A percentile compares a stretch with the other conserved stretches of the same genome.
Conservation (phyloP, 495 filamentous ascomycete species). For the Tuber aestivum region DNA sequence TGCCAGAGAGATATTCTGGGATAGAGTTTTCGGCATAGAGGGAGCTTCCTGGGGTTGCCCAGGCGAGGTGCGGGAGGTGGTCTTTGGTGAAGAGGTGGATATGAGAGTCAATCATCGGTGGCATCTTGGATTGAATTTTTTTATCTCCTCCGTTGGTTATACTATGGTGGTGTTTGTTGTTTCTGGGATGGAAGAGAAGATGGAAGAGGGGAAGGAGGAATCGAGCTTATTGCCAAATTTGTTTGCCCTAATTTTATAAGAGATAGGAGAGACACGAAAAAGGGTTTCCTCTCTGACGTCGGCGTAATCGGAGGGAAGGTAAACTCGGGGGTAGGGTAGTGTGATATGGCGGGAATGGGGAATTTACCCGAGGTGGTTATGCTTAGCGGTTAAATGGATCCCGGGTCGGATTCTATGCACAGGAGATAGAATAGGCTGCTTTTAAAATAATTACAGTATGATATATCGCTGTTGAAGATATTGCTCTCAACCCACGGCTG, state of each 20-base stretch:
- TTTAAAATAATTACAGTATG: neutral
- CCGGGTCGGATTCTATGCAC: neutral
- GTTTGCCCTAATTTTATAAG: neutral
- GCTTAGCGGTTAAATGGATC: neutral
- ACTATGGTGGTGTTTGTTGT: neutral
- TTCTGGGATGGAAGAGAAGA: too few species aligned
- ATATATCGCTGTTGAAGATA: neutral
- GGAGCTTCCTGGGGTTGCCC: conserved; percentile 54
- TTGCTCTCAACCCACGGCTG: neutral
- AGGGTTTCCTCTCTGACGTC: neutral
- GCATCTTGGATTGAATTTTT: neutral
- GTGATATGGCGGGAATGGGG: neutral
- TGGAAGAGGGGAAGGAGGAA: neutral
- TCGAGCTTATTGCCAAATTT: neutral
- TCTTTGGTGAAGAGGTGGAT: conserved; percentile 73
- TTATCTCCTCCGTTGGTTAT: neutral
- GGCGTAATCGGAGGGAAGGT: neutral
- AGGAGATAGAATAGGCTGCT: neutral
- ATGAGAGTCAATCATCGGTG: conserved; percentile 67
- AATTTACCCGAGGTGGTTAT: neutral
- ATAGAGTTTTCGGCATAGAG: conserved; percentile 59
- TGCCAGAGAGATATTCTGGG: conserved; percentile 50
- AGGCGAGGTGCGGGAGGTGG: conserved; percentile 59
- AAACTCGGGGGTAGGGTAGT: neutral
- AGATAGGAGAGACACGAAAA: neutral